These are phyloP conservation scores for Candida nemodendra DNA, from an alignment of 805 yeast genomes.

Conservation along the genomic window DNA sequence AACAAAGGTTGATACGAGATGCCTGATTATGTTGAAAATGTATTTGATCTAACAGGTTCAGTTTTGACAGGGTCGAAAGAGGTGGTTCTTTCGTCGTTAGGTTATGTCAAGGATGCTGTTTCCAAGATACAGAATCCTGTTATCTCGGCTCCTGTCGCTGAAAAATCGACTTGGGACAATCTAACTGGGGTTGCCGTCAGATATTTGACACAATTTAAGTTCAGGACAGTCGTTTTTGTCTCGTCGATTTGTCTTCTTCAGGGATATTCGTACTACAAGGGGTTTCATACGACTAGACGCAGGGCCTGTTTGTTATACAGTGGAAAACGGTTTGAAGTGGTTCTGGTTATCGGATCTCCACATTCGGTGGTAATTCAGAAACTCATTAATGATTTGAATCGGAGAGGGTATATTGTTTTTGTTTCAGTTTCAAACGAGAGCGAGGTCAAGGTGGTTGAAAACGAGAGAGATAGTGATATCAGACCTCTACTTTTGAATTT, in stretches of 20 bases:
- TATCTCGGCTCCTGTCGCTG: constrained; percentile 8
- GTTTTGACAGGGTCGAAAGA: constrained; percentile 8
- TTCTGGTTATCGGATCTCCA: constrained; percentile 74
- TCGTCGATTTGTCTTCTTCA: constrained; percentile 3
- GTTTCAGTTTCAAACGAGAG: constrained; percentile 66
- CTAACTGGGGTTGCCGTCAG: constrained; percentile 2
- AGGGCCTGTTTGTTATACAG: constrained; percentile 61
- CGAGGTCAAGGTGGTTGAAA: constrained; percentile 51
- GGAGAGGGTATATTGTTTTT: constrained; percentile 79
- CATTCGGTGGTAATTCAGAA: constrained; percentile 69
- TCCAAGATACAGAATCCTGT: constrained; percentile 2
- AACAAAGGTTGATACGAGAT: constrained; percentile 3
- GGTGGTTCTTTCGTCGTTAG: constrained; percentile 3
- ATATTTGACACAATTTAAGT: constrained; percentile 1
- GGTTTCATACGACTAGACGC: constrained; percentile 29
- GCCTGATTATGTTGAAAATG: constrained; percentile 24
- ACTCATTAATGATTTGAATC: constrained; percentile 70
- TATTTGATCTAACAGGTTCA: constrained; percentile 16
- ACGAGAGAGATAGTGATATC: constrained; percentile 66
- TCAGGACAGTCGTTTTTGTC: constrained; percentile 4
- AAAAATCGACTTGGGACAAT: not conserved
- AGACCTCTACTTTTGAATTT: constrained; percentile 60
- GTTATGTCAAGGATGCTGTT: constrained; percentile 2
- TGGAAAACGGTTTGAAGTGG: constrained; percentile 76
- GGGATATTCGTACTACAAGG: constrained; percentile 2